These are phyloP conservation scores for Debaryomyces prosopidis DNA, from an alignment of 805 yeast genomes.

Conservation along the genomic window DNA sequence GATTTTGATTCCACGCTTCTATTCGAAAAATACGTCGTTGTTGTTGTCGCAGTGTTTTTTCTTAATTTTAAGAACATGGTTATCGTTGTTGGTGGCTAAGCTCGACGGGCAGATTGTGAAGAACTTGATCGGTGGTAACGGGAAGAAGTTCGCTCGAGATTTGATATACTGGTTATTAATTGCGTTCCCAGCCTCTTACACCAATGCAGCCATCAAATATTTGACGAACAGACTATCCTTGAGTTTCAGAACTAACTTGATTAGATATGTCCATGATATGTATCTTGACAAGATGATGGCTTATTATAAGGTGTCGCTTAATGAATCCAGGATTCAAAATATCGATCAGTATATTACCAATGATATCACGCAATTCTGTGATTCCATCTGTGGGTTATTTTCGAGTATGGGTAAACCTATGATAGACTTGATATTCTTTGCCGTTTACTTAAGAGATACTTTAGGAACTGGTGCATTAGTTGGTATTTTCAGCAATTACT, in stretches of 20 bases:
- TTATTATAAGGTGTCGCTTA: slow-evolving; percentile 77
- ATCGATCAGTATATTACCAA: slow-evolving; percentile 87
- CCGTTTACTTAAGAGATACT: slow-evolving; percentile 79
- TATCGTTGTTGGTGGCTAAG: slow-evolving; percentile 80
- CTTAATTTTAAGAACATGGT: slow-evolving; percentile 80
- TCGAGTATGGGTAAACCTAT: slow-evolving; percentile 91
- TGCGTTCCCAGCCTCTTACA: slow-evolving; percentile 91
- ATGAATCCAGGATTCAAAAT: slow-evolving; percentile 53
- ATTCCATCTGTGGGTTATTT: slow-evolving; percentile 77
- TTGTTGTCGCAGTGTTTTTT: slow-evolving; percentile 72
- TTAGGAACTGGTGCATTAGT: slow-evolving; percentile 84
- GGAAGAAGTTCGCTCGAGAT: slow-evolving; percentile 72
- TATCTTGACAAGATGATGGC: slow-evolving; percentile 79
- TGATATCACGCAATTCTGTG: slow-evolving; percentile 79
- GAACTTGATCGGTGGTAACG: slow-evolving; percentile 81
- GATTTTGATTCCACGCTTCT: slow-evolving; percentile 75
- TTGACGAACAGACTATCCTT: slow-evolving; percentile 74
- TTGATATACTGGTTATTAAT: slow-evolving; percentile 83
- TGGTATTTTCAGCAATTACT: slow-evolving; percentile 81
- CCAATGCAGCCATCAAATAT: slow-evolving; percentile 85
- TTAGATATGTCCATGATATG: slow-evolving; percentile 86
- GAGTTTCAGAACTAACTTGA: slow-evolving; percentile 80
- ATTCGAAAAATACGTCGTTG: slow-evolving; percentile 65
- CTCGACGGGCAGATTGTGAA: slow-evolving; percentile 91
- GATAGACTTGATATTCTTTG: slow-evolving; percentile 80